Evolutionary conservation across 1,284 basidiomycete genomes (phyloP).

Genomic region (Neolentinus lepideus): DNA sequence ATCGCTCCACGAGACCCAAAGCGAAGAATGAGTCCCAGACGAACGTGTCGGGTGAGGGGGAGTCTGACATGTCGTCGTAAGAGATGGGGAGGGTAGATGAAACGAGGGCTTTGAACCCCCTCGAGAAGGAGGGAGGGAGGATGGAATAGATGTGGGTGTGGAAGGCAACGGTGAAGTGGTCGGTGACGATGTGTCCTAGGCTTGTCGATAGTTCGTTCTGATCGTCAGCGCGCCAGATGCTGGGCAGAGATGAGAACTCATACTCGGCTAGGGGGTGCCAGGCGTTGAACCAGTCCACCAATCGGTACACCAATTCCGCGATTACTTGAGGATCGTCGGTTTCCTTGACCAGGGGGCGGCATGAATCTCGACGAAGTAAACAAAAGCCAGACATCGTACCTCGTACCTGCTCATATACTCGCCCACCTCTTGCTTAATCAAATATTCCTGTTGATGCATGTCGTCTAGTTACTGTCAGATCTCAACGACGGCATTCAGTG

Average conservation of each 20-base stretch:
- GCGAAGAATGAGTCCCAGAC: constrained; percentile 62
- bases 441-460: constrained; percentile 47
- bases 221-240: not conserved
- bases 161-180: constrained; percentile 58
- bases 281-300: constrained; percentile 59
- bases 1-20: constrained; percentile 78
- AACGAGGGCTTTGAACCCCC: constrained; percentile 58
- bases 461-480: constrained; percentile 39
- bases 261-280: constrained; percentile 29
- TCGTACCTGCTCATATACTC: constrained; percentile 53
- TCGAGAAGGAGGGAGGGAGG: constrained; percentile 58
- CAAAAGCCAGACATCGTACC: constrained; percentile 25
- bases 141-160: constrained; percentile 63
- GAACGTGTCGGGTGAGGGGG: constrained; percentile 16
- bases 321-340: constrained; percentile 41
- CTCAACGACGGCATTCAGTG: not conserved
- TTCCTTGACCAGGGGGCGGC: constrained; percentile 25
- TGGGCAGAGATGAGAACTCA: constrained; percentile 12
- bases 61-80: constrained; percentile 14
- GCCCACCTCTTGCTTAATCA: constrained; percentile 55
- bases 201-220: constrained; percentile 25
- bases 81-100: constrained; percentile 43
- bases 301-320: constrained; percentile 42
- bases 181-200: constrained; percentile 49
- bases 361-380: not conserved